These are phyloP conservation scores for Dendrothele bispora DNA, from an alignment of 768 basidiomycete species.

Conservation along the genomic window DNA sequence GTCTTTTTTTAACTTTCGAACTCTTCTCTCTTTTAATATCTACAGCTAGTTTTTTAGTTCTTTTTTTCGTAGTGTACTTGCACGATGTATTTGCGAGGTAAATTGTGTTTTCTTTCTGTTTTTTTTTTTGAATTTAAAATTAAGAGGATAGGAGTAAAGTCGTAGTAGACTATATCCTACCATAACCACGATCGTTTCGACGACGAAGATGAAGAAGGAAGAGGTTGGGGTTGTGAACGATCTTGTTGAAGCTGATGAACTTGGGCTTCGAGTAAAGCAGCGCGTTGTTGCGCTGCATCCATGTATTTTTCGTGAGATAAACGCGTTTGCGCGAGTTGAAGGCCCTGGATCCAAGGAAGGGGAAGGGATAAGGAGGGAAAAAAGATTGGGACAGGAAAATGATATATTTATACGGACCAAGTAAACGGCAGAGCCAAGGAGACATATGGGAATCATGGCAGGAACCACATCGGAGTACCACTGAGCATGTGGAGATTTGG, in stretches of 20 bases:
- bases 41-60: background rate
- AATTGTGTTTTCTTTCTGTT: too few relatives aligned
- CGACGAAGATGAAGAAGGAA: background rate
- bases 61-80: background rate
- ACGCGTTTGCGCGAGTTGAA: slow-evolving; percentile 61
- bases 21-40: background rate
- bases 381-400: slow-evolving; percentile 6
- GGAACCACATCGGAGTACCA: slow-evolving; percentile 74
- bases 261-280: slow-evolving; percentile 59
- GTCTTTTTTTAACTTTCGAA: background rate
- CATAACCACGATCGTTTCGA: slow-evolving; percentile 8
- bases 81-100: too few relatives aligned
- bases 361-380: background rate
- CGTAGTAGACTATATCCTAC: too few relatives aligned
- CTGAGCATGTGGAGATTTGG: slow-evolving; percentile 53
- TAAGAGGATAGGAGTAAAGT: too few relatives aligned
- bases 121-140: too few relatives aligned
- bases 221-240: slow-evolving; percentile 14
- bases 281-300: slow-evolving; percentile 54
- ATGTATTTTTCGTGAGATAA: slow-evolving; percentile 74
- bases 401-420: slow-evolving; percentile 42
- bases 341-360: slow-evolving; percentile 41
- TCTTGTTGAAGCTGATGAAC: slow-evolving; percentile 43
- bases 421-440: slow-evolving; percentile 80
- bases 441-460: slow-evolving; percentile 74